Evolutionary conservation across 2,329 filamentous ascomycete species (phyloP).

Genomic region (Rhytidhysteron rufulum): DNA sequence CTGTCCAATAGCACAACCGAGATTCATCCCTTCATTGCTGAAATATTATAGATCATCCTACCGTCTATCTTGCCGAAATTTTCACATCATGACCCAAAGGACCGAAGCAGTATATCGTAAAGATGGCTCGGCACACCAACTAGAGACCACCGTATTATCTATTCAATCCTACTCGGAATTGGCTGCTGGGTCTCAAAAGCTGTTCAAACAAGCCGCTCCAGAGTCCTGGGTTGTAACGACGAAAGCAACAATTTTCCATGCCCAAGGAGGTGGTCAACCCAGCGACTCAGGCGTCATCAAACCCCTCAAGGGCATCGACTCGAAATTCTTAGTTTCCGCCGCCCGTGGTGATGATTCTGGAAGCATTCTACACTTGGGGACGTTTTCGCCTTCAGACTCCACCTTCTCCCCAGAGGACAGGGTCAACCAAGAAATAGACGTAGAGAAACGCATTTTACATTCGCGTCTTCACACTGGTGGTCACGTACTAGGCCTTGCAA

Average conservation of each 20-base stretch:
- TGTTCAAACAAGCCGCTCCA: slow-evolving; percentile 56
- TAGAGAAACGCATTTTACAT: slow-evolving; percentile 57
- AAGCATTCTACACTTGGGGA: slow-evolving; percentile 64
- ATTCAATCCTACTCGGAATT: slow-evolving; percentile 50
- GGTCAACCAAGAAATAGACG: slow-evolving; percentile 58
- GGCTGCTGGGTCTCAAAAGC: slow-evolving; percentile 47
- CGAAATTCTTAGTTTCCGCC: slow-evolving; percentile 50
- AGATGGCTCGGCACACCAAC: slow-evolving; percentile 38
- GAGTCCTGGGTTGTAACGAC: slow-evolving; percentile 58
- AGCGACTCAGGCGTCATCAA: slow-evolving; percentile 61
- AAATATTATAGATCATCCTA: too few species aligned
- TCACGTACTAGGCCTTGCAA: slow-evolving; percentile 66
- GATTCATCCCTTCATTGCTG: too few species aligned
- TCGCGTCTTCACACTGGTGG: slow-evolving; percentile 71
- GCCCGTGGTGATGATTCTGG: slow-evolving; percentile 54
- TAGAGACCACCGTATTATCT: slow-evolving; percentile 45
- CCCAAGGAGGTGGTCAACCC: slow-evolving; percentile 71
- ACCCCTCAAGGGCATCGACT: slow-evolving; percentile 2
- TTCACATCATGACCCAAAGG: neutral
- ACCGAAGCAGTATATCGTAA: slow-evolving; percentile 38
- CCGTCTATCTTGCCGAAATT: too few species aligned
- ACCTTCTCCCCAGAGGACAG: slow-evolving; percentile 41
- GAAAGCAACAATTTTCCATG: slow-evolving; percentile 67
- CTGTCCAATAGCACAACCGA: too few species aligned
- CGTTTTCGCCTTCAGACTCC: slow-evolving; percentile 38